Evolutionary conservation across 768 basidiomycete genomes (phyloP).

Genomic region (Boletus barrowsii): DNA sequence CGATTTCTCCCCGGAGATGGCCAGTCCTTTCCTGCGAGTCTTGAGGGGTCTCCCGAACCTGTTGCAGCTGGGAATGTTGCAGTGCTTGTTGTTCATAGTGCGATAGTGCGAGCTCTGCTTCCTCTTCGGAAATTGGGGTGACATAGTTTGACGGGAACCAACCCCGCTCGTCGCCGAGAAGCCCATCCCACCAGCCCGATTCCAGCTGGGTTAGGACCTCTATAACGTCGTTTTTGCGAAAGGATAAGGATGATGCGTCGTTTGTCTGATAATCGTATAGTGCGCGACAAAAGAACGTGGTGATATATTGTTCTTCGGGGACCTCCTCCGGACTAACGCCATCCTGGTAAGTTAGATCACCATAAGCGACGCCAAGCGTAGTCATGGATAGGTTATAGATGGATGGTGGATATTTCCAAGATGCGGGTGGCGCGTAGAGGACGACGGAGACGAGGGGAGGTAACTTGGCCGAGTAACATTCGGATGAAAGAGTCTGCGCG

Average conservation of each 20-base stretch:
- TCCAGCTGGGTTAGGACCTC: conserved; percentile 89
- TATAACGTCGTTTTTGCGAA: conserved; percentile 83
- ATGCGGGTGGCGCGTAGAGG: conserved; percentile 4
- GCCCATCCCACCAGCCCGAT: conserved; percentile 98
- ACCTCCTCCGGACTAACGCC: conserved; percentile 27
- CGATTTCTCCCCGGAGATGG: conserved; percentile 11
- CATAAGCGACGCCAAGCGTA: conserved; percentile 23
- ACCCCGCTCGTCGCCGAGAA: conserved; percentile 84
- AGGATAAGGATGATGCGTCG: conserved; percentile 86
- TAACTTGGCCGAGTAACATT: conserved; percentile 16
- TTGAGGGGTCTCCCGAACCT: conserved; percentile 8
- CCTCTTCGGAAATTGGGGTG: conserved; percentile 69
- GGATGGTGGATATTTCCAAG: neutral
- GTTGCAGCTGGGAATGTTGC: conserved; percentile 14
- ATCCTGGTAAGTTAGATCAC: conserved; percentile 16
- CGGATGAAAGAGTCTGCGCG: conserved; percentile 12
- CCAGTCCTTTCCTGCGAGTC: conserved; percentile 12
- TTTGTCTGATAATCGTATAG: conserved; percentile 89
- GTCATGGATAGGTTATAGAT: conserved; percentile 22
- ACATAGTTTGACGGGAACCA: conserved; percentile 99
- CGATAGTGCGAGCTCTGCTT: conserved; percentile 66
- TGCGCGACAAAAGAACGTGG: conserved; percentile 84
- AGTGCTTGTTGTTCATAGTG: conserved; percentile 13
- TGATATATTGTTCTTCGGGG: conserved; percentile 57
- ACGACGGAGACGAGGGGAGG: conserved; percentile 8